A percentile compares a stretch with the other conserved stretches of the same genome.
Evolutionary conservation across 257 asterid genomes (phyloP).

Genomic region (Scutellaria galericulata): DNA sequence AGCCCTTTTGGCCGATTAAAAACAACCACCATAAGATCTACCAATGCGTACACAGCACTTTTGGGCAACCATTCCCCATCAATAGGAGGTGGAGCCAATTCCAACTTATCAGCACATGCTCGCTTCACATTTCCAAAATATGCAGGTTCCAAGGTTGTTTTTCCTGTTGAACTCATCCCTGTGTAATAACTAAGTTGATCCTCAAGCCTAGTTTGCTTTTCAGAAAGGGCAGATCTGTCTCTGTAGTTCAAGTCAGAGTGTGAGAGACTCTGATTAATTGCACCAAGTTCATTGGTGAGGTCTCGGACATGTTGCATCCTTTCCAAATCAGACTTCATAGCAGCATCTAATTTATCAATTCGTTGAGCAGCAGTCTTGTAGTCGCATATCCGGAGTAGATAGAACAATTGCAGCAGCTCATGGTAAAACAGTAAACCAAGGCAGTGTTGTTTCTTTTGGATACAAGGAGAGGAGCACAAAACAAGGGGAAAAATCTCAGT

Average conservation of each 20-base stretch:
- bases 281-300: conserved; percentile 67
- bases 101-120: conserved; percentile 77
- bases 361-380: conserved; percentile 86
- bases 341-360: conserved; percentile 83
- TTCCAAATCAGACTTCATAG: conserved; percentile 83
- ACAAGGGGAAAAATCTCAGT: conserved; percentile 7
- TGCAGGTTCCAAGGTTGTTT: conserved; percentile 78
- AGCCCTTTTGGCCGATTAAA: conserved; percentile 93
- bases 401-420: conserved; percentile 90
- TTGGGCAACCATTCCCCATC: conserved; percentile 99
- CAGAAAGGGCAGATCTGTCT: conserved; percentile 74
- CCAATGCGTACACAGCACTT: conserved; percentile 91
- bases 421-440: conserved; percentile 76
- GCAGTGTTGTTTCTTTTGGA: conserved; percentile 77
- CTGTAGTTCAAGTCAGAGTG: conserved; percentile 62
- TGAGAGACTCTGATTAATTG: conserved; percentile 64
- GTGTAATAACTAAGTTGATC: conserved; percentile 58
- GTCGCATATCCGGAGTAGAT: conserved; percentile 90
- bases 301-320: conserved; percentile 67
- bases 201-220: conserved; percentile 66
- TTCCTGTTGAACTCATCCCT: conserved; percentile 56
- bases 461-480: conserved; percentile 36
- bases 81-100: conserved; percentile 94
- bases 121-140: conserved; percentile 88
- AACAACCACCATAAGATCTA: conserved; percentile 86